Conservation (phyloP, 2,329 filamentous ascomycete genomes). For the Aphanocladium album region DNA sequence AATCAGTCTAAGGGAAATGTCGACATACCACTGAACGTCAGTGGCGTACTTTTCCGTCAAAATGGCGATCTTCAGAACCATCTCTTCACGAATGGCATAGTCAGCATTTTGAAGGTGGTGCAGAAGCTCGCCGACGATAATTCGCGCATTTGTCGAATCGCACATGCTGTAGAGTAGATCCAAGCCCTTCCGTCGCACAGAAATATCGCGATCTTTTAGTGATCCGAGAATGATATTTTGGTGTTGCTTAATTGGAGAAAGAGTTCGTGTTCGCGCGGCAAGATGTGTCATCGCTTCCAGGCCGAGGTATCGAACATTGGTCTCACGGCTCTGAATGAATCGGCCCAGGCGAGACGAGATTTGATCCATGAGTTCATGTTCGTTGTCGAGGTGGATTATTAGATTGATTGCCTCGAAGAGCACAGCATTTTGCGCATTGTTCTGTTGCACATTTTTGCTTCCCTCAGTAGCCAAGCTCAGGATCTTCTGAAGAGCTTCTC, state of each 20-base stretch:
- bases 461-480: constrained; percentile 87
- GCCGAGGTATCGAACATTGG: constrained; percentile 93
- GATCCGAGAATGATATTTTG: constrained; percentile 95
- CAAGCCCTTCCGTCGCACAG: constrained; percentile 89
- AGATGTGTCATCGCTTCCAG: constrained; percentile 98
- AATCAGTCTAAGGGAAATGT: constrained; percentile 89
- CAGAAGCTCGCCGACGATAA: constrained; percentile 88
- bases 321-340: constrained; percentile 95
- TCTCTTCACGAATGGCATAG: constrained; percentile 96
- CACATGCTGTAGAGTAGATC: constrained; percentile 99
- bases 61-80: constrained; percentile 98
- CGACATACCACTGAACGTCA: constrained; percentile 98
- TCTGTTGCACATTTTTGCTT: constrained; percentile 98
- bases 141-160: constrained; percentile 86
- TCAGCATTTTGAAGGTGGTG: constrained; percentile 95
- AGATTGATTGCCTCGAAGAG: constrained; percentile 98
- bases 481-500: constrained; percentile 85
- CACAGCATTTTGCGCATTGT: constrained; percentile 97
- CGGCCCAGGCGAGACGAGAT: constrained; percentile 87
- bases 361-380: constrained; percentile 91
- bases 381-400: constrained; percentile 94
- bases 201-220: constrained; percentile 92
- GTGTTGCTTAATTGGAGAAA: constrained; percentile 97
- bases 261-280: constrained; percentile 84
- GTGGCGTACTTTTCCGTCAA: constrained; percentile 97